phyloP scores from a whole-genome alignment of 2,329 filamentous ascomycete genomes.

The Hypoxylon sp. region DNA sequence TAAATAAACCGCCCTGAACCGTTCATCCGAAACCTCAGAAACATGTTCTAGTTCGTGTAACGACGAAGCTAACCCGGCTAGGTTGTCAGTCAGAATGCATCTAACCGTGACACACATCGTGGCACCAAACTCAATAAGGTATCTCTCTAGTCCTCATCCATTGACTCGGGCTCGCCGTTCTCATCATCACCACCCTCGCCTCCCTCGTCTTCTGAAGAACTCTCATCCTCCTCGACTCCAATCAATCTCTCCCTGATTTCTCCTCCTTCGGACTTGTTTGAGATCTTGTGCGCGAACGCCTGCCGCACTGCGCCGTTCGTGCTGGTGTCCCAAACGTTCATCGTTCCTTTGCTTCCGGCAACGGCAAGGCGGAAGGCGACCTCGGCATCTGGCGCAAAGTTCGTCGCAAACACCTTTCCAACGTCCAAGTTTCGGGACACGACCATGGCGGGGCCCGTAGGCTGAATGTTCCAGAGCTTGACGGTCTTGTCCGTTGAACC shows the following conservation, averaged over 20 bases:
- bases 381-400: slow-evolving; percentile 90
- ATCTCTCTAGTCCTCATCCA: slow-evolving; percentile 68
- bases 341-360: slow-evolving; percentile 91
- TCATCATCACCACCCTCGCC: slow-evolving; percentile 58
- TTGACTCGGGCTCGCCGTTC: slow-evolving; percentile 63
- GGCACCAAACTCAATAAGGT: slow-evolving; percentile 26
- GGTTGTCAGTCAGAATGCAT: slow-evolving; percentile 37
- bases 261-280: slow-evolving; percentile 68
- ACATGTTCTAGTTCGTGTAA: slow-evolving; percentile 31
- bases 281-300: slow-evolving; percentile 82
- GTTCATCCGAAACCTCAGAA: slow-evolving; percentile 36
- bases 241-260: slow-evolving; percentile 83
- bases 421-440: slow-evolving; percentile 93
- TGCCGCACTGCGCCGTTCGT: slow-evolving; percentile 90
- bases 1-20: slow-evolving; percentile 23
- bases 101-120: slow-evolving; percentile 35
- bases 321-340: slow-evolving; percentile 96
- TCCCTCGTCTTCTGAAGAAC: slow-evolving; percentile 64
- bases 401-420: slow-evolving; percentile 92
- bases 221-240: slow-evolving; percentile 77
- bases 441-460: slow-evolving; percentile 88
- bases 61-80: slow-evolving; percentile 10
- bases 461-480: slow-evolving; percentile 94
- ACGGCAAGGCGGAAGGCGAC: slow-evolving; percentile 94
- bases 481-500: slow-evolving; percentile 95